Conservation (phyloP, 163 green algal species). For the Volvox carteri region DNA sequence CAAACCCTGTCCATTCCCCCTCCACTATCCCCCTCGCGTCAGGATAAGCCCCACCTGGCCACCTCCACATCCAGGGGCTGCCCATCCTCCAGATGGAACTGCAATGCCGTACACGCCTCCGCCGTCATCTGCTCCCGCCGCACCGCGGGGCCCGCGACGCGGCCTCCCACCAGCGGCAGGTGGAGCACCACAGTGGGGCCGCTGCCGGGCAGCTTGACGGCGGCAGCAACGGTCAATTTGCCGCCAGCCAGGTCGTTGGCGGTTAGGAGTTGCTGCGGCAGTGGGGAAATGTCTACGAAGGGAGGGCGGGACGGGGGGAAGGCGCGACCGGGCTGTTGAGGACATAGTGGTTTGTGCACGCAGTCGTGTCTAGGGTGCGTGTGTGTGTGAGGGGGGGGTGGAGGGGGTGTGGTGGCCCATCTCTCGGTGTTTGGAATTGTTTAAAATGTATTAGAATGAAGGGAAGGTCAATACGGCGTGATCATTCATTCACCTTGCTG, state of each 20-base stretch:
- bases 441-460: too few relatives aligned
- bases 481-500: too few relatives aligned
- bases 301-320: neutral
- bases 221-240: conserved; percentile 15
- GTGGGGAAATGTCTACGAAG: neutral
- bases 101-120: conserved; percentile 93
- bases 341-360: too few relatives aligned
- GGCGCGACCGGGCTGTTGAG: neutral
- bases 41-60: conserved; percentile 35
- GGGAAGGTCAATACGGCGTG: too few relatives aligned
- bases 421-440: too few relatives aligned
- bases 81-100: conserved; percentile 55
- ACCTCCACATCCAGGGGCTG: conserved; percentile 52
- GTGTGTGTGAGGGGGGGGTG: neutral
- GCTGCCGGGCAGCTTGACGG: conserved; percentile 25
- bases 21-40: neutral
- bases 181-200: conserved; percentile 21
- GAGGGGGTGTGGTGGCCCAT: neutral
- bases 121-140: conserved; percentile 87
- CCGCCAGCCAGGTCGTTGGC: conserved; percentile 27
- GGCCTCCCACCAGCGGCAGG: neutral
- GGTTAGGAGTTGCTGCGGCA: conserved; percentile 34
- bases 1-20: neutral
- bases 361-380: too few relatives aligned
- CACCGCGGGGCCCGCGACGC: neutral